Evolutionary conservation across 371 early-diverging fungal species (phyloP).

Genomic region (Rhizopus delemar): DNA sequence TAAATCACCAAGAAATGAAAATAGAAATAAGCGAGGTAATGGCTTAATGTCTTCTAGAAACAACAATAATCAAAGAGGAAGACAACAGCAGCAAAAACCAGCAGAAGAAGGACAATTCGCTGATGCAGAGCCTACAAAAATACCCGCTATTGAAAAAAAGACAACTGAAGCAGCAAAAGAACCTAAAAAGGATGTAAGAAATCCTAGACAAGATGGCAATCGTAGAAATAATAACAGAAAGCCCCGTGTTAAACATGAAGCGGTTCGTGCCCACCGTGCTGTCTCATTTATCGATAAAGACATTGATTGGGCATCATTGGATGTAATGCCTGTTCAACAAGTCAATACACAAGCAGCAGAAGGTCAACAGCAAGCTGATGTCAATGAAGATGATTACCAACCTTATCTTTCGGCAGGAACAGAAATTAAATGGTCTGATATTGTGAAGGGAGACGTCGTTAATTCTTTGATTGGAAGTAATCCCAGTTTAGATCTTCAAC

Average conservation of each 20-base stretch:
- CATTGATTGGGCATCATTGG: slow-evolving; percentile 43
- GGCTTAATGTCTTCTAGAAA: slow-evolving; percentile 11
- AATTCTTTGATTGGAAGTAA: slow-evolving; percentile 38
- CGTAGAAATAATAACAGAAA: slow-evolving; percentile 12
- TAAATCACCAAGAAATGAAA: not conserved
- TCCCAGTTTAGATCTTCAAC: slow-evolving; percentile 38
- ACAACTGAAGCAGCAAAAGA: slow-evolving; percentile 4
- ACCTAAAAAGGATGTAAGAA: not conserved
- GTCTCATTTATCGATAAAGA: slow-evolving; percentile 48
- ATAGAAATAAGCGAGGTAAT: slow-evolving; percentile 1
- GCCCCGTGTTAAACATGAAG: slow-evolving; percentile 13
- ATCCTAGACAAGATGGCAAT: slow-evolving; percentile 1
- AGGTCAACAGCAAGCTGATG: slow-evolving; percentile 7
- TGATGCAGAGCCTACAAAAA: slow-evolving; percentile 13
- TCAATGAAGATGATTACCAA: slow-evolving; percentile 36
- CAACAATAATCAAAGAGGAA: slow-evolving; percentile 16
- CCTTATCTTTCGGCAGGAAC: slow-evolving; percentile 31
- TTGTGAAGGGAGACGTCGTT: slow-evolving; percentile 21
- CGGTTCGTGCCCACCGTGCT: slow-evolving; percentile 34
- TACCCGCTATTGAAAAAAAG: not conserved
- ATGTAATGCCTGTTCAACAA: not conserved
- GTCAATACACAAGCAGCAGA: slow-evolving; percentile 3
- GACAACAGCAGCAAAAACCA: not conserved
- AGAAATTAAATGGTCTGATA: slow-evolving; percentile 21
- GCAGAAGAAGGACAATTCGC: slow-evolving; percentile 25